These are phyloP conservation scores for Suillus plorans DNA, from an alignment of 768 basidiomycete species.

Conservation along the genomic window DNA sequence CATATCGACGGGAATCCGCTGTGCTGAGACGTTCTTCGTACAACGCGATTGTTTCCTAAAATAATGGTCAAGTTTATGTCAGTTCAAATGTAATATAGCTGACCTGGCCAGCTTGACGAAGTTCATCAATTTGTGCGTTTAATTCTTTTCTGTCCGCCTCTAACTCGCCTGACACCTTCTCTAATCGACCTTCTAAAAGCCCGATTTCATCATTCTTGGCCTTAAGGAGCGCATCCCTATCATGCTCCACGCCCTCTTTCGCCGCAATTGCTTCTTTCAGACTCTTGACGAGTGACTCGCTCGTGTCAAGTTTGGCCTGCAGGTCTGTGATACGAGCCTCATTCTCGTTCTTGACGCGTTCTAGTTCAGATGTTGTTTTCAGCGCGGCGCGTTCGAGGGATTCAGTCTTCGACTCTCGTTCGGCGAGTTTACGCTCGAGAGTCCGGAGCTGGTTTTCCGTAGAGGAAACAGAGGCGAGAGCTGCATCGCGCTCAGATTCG, in stretches of 20 bases:
- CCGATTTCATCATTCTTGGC: slow-evolving; percentile 63
- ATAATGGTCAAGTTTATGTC: slow-evolving; percentile 9
- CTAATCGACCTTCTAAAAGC: slow-evolving; percentile 48
- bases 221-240: slow-evolving; percentile 49
- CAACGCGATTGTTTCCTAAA: slow-evolving; percentile 88
- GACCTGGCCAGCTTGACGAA: slow-evolving; percentile 88
- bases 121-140: slow-evolving; percentile 72
- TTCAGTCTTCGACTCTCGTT: slow-evolving; percentile 45
- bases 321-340: slow-evolving; percentile 42
- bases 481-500: slow-evolving; percentile 46
- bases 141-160: slow-evolving; percentile 68
- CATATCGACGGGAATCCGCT: slow-evolving; percentile 71
- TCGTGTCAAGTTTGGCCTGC: slow-evolving; percentile 45
- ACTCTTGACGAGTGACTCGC: slow-evolving; percentile 41
- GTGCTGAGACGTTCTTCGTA: slow-evolving; percentile 87
- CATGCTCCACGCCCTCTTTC: slow-evolving; percentile 49
- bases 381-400: slow-evolving; percentile 44
- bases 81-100: slow-evolving; percentile 16
- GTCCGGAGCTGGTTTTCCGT: slow-evolving; percentile 43
- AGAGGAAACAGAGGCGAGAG: slow-evolving; percentile 37
- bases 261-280: slow-evolving; percentile 54
- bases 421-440: slow-evolving; percentile 42
- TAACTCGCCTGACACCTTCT: slow-evolving; percentile 44
- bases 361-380: slow-evolving; percentile 40
- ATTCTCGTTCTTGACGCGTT: slow-evolving; percentile 46